Conservation (phyloP, 129 eudicot genomes). For the Ambrosia trifida region DNA sequence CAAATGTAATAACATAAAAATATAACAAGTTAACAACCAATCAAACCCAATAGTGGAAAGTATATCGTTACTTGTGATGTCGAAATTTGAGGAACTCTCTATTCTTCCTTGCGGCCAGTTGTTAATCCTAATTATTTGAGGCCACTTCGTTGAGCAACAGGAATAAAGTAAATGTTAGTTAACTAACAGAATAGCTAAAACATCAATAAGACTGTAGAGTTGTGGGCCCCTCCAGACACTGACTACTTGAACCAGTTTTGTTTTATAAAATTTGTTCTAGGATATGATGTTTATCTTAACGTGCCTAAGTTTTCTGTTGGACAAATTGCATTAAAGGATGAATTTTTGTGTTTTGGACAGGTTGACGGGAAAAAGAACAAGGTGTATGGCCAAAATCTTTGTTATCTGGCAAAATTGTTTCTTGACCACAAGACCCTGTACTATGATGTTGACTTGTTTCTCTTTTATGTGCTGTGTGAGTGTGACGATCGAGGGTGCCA, state of each 20-base stretch:
- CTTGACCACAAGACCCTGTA: constrained; percentile 98
- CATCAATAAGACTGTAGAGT: background rate
- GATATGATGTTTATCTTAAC: background rate
- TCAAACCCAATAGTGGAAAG: background rate
- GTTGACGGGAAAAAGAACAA: constrained; percentile 98
- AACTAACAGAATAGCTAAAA: background rate
- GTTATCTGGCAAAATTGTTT: constrained; percentile 92
- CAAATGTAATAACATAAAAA: background rate
- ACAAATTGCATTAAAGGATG: background rate
- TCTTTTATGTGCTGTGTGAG: constrained; percentile 87
- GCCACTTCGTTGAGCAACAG: background rate
- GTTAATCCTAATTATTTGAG: background rate
- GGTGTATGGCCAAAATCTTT: constrained; percentile 91
- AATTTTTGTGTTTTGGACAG: constrained; percentile 40
- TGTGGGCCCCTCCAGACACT: background rate
- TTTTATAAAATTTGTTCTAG: background rate
- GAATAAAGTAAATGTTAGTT: background rate
- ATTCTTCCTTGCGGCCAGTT: background rate
- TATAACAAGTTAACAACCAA: constrained; percentile 1
- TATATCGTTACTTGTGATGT: background rate
- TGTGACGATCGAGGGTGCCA: constrained; percentile 99
- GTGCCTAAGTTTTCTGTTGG: constrained; percentile 5
- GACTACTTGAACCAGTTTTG: background rate
- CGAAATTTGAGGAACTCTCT: background rate
- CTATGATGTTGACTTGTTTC: constrained; percentile 93